These are phyloP conservation scores for Calonectria naviculata DNA, from an alignment of 2,329 filamentous ascomycete species.

Conservation along the genomic window DNA sequence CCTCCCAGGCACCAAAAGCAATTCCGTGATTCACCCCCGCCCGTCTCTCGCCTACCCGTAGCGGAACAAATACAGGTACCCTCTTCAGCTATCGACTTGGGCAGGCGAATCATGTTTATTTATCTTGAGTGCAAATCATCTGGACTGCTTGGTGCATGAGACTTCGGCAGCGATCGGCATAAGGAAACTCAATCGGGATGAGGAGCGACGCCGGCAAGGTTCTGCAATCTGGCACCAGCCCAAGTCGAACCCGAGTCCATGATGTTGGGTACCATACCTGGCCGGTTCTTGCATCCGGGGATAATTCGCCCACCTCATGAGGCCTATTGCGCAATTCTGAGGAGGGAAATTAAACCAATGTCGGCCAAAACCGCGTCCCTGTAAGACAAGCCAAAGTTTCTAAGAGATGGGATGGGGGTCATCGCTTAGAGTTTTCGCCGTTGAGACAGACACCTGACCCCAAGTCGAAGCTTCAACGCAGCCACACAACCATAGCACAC, in stretches of 20 bases:
- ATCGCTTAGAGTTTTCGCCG: conserved; percentile 11
- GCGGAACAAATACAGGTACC: neutral
- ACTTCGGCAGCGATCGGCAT: conserved; percentile 10
- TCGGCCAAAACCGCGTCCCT: neutral
- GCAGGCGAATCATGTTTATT: neutral
- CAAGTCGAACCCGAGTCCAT: neutral
- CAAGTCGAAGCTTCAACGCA: neutral
- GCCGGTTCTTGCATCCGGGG: neutral
- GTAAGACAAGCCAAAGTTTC: neutral
- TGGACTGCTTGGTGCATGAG: neutral
- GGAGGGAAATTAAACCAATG: neutral
- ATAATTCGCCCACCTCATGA: neutral
- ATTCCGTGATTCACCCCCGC: neutral
- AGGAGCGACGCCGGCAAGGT: neutral
- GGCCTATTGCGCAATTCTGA: neutral
- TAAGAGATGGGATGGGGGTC: neutral
- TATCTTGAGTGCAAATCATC: neutral
- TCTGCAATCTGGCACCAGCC: conserved; percentile 4
- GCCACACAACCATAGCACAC: neutral
- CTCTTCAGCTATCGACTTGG: neutral
- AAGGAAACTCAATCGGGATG: conserved; percentile 10
- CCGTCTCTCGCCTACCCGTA: neutral
- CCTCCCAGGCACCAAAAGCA: neutral
- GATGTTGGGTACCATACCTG: neutral
- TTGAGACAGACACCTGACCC: neutral